Base-by-base conservation (phyloP, 1,284 basidiomycete species). In the Rhodotorula glutinis region DNA sequence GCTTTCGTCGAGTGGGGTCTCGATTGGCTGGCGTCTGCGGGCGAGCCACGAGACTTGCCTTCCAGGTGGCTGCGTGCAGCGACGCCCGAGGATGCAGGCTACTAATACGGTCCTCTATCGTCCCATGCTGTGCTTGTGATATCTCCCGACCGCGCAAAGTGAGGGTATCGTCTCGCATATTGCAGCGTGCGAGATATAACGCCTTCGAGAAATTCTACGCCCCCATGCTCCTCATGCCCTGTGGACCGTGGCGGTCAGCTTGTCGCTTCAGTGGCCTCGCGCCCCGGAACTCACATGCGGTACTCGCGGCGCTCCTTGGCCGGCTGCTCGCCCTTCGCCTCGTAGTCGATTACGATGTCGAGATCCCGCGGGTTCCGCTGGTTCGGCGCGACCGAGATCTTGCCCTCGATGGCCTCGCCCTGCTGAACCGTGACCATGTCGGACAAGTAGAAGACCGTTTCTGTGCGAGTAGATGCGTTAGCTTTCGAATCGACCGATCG, bases 371-470 rank as follows among this genome's bases (percentile, higher is more conserved):
- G 90, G 82, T 97, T 97, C 74, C 89, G 85, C 46, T 84, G 82
- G 80, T 97, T 97, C 46, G 93, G 94, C 19, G 88, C 85, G 77
- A 92, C 93, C 27, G 83, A 80, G 53, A 97, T 80, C 46, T 74
- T 80, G 43, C 93, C 94, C 29, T 79, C 80, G 78, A 97, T 86
- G 57, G 81, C 80, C 75, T 96, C 87, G 67, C 87, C 88, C 72
- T 87, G 81, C 76, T 78, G 80, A 58, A 84, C 79, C 47, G 82
- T 81, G 47, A 83, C 69, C 41, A 81, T 92, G 33, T 86, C 83
- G 44, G 90, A 89, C 43, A 93, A 94, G 81, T 97, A 97, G 82
- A 97, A 96, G 47, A 97, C 93, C 63, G 93, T 95, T 52, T 73
- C 86, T 96, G n/a, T n/a, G 92, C 80, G 40, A 2, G 41, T 9